Evolutionary conservation across 805 yeast genomes (phyloP), one percentile per base, ranked within the genome.

Genomic region (Metschnikowia koreensis): DNA sequence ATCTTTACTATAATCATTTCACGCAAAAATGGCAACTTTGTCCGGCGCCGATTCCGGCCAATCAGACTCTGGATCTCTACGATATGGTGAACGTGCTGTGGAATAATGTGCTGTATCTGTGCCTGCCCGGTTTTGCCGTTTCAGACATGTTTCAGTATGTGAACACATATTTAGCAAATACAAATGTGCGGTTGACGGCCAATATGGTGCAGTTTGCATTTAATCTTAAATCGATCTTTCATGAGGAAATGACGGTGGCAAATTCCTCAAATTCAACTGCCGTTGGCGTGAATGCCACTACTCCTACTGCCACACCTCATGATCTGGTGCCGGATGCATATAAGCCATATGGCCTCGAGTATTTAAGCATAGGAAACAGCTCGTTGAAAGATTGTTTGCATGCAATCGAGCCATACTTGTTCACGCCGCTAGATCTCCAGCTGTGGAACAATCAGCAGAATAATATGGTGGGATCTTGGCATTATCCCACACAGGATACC

Each of bases 1-100:
- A 86, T 60, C 49, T 84, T 28, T 84, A 83, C 63, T 79, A 81
- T 74, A 81, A 80, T 59, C 80, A 78, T 46, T 58, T 67, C 40
- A 66, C 73, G 3, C 44, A 55, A 10, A 56, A 51, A 41, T 81
- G 84, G 85, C 84, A 80, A 61, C 63, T 81, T 22, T 82, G 86
- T 56, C 86, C 86, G 1, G 74, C 73, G 1, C 73, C 75, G 1
- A 66, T 70, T 22, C 69, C 73, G 7, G 41, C 53, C 2, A 69
- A 75, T 50, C 41, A 52, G 16, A 54, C 64, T 2, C 57, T 65
- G n/a, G 52, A 57, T 43, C 12, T 58, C 7, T 50, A 49, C n/a
- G 45, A 50, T 2, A 39, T 53, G 5, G 53, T 49, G 2, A 29
- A 48, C 0, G 47, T 71, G 7, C 12, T 42, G 5, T 74, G 78